These are phyloP conservation scores for Mollisiaceae sp. DNA, from an alignment of 2,329 filamentous ascomycete genomes.

Conservation along the genomic window DNA sequence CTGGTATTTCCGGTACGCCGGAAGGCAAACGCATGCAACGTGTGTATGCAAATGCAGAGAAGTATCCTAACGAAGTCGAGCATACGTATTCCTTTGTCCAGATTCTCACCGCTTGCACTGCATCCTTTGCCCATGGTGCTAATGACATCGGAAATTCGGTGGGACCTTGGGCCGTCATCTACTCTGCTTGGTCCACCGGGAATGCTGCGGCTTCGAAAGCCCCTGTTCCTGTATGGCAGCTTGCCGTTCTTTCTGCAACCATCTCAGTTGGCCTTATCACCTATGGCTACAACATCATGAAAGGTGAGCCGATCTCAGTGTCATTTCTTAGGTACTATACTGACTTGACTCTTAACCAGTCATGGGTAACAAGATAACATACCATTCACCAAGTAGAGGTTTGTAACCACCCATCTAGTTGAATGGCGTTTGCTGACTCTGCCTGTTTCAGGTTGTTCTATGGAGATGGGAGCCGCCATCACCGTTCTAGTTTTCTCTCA, in stretches of 20 bases:
- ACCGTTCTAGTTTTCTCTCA: constrained; percentile 79
- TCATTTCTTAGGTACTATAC: neutral
- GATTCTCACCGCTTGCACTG: constrained; percentile 56
- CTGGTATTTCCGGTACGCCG: constrained; percentile 71
- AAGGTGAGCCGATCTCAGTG: constrained; percentile 54
- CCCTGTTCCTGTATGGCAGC: constrained; percentile 75
- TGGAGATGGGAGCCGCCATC: constrained; percentile 81
- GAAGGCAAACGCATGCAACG: constrained; percentile 74
- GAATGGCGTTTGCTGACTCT: neutral
- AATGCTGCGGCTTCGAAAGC: constrained; percentile 65
- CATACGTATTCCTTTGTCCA: constrained; percentile 61
- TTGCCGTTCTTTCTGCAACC: constrained; percentile 68
- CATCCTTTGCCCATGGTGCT: constrained; percentile 67
- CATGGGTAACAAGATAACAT: constrained; percentile 83
- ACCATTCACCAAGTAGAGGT: constrained; percentile 62
- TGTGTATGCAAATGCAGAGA: constrained; percentile 67
- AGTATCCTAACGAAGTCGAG: constrained; percentile 74
- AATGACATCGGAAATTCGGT: constrained; percentile 78
- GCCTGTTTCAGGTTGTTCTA: constrained; percentile 59
- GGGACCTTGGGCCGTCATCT: constrained; percentile 73
- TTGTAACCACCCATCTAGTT: neutral
- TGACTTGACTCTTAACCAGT: constrained; percentile 49
- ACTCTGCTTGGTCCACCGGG: constrained; percentile 69
- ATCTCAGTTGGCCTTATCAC: constrained; percentile 73
- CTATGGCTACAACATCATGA: constrained; percentile 87